Base-by-base conservation (phyloP, 495 filamentous ascomycete genomes). In the Neurospora sp. region DNA sequence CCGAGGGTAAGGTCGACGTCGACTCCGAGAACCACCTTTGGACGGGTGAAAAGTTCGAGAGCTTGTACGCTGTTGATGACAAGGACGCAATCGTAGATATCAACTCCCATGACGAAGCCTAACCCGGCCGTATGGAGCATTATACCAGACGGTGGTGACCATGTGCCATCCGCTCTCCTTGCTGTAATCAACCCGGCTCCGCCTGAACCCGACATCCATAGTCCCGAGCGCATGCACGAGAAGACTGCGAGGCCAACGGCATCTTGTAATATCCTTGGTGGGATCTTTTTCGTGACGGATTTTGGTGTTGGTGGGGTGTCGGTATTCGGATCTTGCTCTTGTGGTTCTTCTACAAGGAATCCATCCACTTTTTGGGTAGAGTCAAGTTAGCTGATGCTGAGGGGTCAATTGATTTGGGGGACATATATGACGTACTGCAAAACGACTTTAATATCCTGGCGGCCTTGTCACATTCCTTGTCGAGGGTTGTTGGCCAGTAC, bases 81-180 rank as follows among this genome's bases (percentile, higher is more conserved):
- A 0, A 97, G 86, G 22, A 97, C 90, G 78, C 94, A 96, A 78
- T 97, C 94, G 84, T 97, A 97, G 72, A 97, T 93, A 75, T 97
- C 94, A 39, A 96, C 92, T 3, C 93, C 94, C 3, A 94, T 90
- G 37, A 95, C 85, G 77, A 97, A 97, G n/a, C 93, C 93, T 31
- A 96, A 82, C 4, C 90, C 93, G 2, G 92, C 89, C 1, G 94
- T 96, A 78, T 97, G 94, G 39, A 97, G 86, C 80, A 97, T 84
- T 74, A 97, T 93, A 41, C 92, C 94, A 16, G 92, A 94, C 4
- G 94, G 94, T 4, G 93, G 92, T 69, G 91, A 94, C 94, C 94
- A 97, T 76, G 89, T 89, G 4, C 94, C 93, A 71, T 94, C 92
- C 40, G 91, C 89, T 76, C 91, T 90, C 39, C 94, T 88, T 22